Percentiles rank a stretch among this genome's conserved stretches.
Evolutionary conservation across 2,329 filamentous ascomycete species (phyloP).

Genomic region (Saccharata proteae): DNA sequence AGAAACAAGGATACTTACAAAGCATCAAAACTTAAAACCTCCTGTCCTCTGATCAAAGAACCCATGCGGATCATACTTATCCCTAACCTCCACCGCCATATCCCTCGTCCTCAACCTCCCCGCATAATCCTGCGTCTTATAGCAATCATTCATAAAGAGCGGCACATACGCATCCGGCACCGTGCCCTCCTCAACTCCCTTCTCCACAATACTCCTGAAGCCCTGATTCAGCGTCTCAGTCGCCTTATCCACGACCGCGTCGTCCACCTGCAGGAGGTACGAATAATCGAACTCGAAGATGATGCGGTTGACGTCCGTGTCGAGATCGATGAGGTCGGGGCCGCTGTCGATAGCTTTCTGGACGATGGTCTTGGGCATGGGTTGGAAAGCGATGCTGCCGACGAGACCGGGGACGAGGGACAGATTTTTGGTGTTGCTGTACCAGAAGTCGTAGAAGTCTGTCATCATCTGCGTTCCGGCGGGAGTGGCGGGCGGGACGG

Average conservation of each 20-base stretch:
- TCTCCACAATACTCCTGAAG: constrained; percentile 21
- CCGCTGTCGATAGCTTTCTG: constrained; percentile 9
- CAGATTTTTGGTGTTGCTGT: constrained; percentile 14
- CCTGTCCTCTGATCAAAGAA: constrained; percentile 31
- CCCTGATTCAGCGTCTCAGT: constrained; percentile 27
- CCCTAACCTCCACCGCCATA: constrained; percentile 21
- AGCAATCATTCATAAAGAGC: constrained; percentile 36
- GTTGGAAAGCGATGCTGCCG: constrained; percentile 23
- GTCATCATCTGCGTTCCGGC: constrained; percentile 1
- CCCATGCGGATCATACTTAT: constrained; percentile 26
- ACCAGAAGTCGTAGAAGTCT: constrained; percentile 16
- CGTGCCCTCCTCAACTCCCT: constrained; percentile 21
- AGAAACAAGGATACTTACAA: no score
- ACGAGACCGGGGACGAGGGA: constrained; percentile 20
- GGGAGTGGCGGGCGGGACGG: constrained; percentile 14
- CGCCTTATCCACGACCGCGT: constrained; percentile 26
- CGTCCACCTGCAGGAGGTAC: constrained; percentile 22
- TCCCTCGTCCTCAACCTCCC: constrained; percentile 20
- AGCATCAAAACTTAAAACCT: constrained; percentile 28
- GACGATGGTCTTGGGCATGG: constrained; percentile 19
- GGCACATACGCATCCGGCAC: constrained; percentile 30
- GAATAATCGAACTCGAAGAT: constrained; percentile 35
- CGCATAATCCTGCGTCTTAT: constrained; percentile 34
- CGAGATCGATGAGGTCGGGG: constrained; percentile 28
- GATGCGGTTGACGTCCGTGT: constrained; percentile 29